phyloP scores from a whole-genome alignment of 306 rosid genomes.

The Rosa rugosa region DNA sequence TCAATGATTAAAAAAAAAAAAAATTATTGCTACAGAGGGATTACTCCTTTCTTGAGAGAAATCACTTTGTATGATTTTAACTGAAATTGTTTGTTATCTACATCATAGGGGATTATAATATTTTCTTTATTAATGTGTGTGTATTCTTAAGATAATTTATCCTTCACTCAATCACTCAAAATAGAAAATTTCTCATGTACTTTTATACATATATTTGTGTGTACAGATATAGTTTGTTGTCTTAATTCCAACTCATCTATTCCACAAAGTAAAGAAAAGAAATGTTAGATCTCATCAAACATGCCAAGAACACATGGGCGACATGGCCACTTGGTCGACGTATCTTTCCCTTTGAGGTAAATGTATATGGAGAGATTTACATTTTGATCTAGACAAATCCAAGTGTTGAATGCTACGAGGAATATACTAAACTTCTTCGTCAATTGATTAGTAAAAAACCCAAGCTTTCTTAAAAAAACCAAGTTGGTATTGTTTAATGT shows the following conservation, averaged over 20 bases:
- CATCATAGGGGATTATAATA: too few species aligned
- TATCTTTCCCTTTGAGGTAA: neutral
- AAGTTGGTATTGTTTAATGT: neutral
- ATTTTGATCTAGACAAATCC: conserved; percentile 1
- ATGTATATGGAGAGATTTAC: neutral
- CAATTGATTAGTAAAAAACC: neutral
- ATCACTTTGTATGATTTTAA: too few species aligned
- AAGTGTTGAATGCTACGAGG: neutral
- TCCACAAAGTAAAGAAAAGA: neutral
- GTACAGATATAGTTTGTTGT: too few species aligned
- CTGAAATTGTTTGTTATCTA: too few species aligned
- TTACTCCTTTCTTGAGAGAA: too few species aligned
- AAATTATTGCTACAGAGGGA: too few species aligned
- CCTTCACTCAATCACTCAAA: too few species aligned
- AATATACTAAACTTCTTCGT: conserved; percentile 4
- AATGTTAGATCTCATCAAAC: neutral
- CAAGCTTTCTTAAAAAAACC: neutral
- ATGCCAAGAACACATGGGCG: neutral
- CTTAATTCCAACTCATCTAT: neutral
- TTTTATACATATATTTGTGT: too few species aligned
- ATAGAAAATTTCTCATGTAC: too few species aligned
- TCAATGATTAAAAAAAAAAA: too few species aligned
- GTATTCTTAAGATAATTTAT: too few species aligned
- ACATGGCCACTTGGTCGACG: neutral
- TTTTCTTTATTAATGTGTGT: too few species aligned